Percentiles rank a stretch among this genome's conserved stretches.
These are phyloP conservation scores for Heritiera littoralis DNA, from an alignment of 345 rosid species.

Conservation along the genomic window DNA sequence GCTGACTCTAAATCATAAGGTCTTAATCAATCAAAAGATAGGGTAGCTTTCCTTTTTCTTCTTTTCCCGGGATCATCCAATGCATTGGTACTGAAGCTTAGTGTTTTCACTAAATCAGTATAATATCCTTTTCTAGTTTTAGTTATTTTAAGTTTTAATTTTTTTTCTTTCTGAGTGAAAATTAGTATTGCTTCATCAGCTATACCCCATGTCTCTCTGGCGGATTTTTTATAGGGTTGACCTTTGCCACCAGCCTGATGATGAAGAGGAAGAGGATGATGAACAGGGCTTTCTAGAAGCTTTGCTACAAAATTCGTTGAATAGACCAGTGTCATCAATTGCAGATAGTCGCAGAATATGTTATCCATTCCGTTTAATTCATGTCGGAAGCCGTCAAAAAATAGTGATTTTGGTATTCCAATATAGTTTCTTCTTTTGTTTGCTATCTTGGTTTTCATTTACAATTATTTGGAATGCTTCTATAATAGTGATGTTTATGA, in stretches of 20 bases:
- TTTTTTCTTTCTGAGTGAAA: conserved; percentile 18
- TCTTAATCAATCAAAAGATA: background rate
- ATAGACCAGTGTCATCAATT: conserved; percentile 36
- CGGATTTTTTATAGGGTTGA: conserved; percentile 50
- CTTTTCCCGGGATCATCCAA: conserved; percentile 1
- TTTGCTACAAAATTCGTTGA: conserved; percentile 42
- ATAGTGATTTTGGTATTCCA: conserved; percentile 59
- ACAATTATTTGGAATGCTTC: conserved; percentile 3
- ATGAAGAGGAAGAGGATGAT: conserved; percentile 66
- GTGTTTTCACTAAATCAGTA: background rate
- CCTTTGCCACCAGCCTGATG: conserved; percentile 65
- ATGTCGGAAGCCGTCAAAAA: conserved; percentile 65
- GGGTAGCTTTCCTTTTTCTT: background rate
- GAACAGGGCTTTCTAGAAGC: conserved; percentile 52
- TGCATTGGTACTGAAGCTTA: background rate
- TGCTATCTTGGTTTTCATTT: background rate
- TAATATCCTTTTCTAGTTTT: background rate
- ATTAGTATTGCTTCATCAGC: conserved; percentile 11
- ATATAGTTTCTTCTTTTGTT: conserved; percentile 8
- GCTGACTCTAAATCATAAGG: background rate
- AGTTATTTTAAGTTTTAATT: background rate
- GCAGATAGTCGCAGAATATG: conserved; percentile 43
- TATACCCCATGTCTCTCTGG: conserved; percentile 23
- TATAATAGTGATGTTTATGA: background rate
- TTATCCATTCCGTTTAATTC: conserved; percentile 51